These are phyloP conservation scores for Plasmodium inui DNA, from an alignment of 169 alveolate species.

Conservation along the genomic window DNA sequence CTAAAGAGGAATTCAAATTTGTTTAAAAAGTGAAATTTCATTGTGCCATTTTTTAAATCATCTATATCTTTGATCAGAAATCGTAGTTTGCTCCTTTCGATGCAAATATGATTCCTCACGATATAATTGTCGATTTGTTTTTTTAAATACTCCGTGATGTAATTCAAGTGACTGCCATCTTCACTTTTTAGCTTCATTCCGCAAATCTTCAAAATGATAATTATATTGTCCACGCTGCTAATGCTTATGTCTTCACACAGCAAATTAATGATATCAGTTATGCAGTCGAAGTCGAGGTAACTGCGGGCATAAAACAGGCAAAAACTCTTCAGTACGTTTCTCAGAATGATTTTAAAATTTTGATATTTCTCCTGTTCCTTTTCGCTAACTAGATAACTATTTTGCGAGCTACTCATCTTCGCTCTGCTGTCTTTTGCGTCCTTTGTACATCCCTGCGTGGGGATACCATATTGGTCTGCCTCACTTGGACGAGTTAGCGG, in stretches of 20 bases:
- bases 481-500: neutral
- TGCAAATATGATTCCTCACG: conserved; percentile 9
- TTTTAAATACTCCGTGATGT: conserved; percentile 46
- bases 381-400: neutral
- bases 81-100: conserved; percentile 61
- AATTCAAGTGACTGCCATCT: conserved; percentile 53
- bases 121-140: conserved; percentile 46
- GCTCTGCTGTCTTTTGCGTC: neutral
- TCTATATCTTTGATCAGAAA: conserved; percentile 72
- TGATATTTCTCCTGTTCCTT: conserved; percentile 54
- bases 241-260: conserved; percentile 70
- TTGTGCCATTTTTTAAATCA: conserved; percentile 72
- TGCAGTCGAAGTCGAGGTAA: conserved; percentile 64
- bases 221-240: conserved; percentile 69
- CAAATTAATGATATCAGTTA: conserved; percentile 62
- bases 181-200: conserved; percentile 58
- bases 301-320: conserved; percentile 51
- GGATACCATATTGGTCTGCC: neutral
- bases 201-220: conserved; percentile 64
- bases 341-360: conserved; percentile 39
- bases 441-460: neutral
- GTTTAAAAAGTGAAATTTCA: conserved; percentile 72
- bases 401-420: neutral
- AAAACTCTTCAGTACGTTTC: conserved; percentile 55
- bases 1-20: conserved; percentile 58